Percentiles rank a stretch among this genome's conserved stretches.
Evolutionary conservation across 2,329 filamentous ascomycete species (phyloP).

Genomic region (Colletotrichum melonis): DNA sequence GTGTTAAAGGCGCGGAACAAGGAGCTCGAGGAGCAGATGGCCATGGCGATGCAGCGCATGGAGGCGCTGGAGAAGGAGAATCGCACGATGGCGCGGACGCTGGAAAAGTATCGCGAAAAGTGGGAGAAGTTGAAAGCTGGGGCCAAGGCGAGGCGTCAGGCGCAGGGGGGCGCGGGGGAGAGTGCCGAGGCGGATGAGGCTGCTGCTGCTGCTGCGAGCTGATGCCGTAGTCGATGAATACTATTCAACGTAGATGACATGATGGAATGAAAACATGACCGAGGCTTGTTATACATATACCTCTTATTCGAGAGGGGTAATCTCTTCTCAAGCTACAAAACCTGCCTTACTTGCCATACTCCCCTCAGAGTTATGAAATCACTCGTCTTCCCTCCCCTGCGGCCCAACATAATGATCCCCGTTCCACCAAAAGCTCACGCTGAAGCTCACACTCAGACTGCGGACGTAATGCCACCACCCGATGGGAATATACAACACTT

Average conservation of each 20-base stretch:
- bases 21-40: slow-evolving; percentile 77
- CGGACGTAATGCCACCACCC: slow-evolving; percentile 99
- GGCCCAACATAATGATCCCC: slow-evolving; percentile 20
- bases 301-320: not conserved
- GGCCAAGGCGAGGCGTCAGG: slow-evolving; percentile 65
- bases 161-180: slow-evolving; percentile 50
- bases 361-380: not conserved
- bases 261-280: not conserved
- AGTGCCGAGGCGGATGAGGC: slow-evolving; percentile 46
- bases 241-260: not conserved
- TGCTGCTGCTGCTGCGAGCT: not conserved
- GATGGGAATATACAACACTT: slow-evolving; percentile 88
- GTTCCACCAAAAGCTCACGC: slow-evolving; percentile 98
- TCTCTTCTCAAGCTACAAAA: not conserved
- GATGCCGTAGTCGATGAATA: not conserved
- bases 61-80: slow-evolving; percentile 74
- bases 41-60: slow-evolving; percentile 67
- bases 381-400: not conserved
- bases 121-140: slow-evolving; percentile 72
- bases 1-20: slow-evolving; percentile 61
- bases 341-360: too few relatives aligned
- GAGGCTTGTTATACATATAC: not conserved
- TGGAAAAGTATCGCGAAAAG: slow-evolving; percentile 69
- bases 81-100: slow-evolving; percentile 64
- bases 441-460: slow-evolving; percentile 87